Percentiles rank a stretch among this genome's conserved stretches.
Evolutionary conservation across 306 rosid species (phyloP).

Genomic region (Lupinus albus): DNA sequence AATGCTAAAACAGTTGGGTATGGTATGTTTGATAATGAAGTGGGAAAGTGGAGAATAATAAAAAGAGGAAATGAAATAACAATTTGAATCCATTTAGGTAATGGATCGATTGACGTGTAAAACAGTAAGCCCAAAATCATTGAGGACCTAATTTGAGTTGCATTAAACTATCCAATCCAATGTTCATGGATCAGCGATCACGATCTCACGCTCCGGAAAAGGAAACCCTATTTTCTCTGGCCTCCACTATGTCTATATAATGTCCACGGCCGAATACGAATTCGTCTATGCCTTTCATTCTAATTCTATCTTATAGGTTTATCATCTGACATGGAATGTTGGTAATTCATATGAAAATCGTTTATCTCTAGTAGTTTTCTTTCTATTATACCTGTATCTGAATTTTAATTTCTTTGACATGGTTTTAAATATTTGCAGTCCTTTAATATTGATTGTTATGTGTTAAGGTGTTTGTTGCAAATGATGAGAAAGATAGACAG

Average conservation of each 20-base stretch:
- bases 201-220: not conserved
- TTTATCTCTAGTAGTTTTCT: not conserved
- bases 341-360: not conserved
- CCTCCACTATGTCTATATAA: no score
- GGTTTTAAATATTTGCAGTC: no score
- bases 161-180: not conserved
- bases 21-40: no score
- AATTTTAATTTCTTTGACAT: not conserved
- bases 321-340: not conserved
- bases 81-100: no score
- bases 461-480: no score
- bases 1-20: no score
- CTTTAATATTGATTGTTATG: no score
- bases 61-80: no score
- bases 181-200: not conserved
- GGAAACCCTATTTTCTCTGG: not conserved
- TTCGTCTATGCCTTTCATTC: not conserved
- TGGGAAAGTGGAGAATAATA: no score
- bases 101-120: not conserved
- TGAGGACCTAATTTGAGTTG: not conserved
- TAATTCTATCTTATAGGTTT: not conserved
- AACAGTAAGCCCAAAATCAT: not conserved
- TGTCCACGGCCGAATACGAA: not conserved
- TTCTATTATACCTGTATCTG: not conserved
- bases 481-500: slow-evolving; percentile 58